Evolutionary conservation across 2,329 filamentous ascomycete species (phyloP).

Genomic region (Fusarium algeriense): DNA sequence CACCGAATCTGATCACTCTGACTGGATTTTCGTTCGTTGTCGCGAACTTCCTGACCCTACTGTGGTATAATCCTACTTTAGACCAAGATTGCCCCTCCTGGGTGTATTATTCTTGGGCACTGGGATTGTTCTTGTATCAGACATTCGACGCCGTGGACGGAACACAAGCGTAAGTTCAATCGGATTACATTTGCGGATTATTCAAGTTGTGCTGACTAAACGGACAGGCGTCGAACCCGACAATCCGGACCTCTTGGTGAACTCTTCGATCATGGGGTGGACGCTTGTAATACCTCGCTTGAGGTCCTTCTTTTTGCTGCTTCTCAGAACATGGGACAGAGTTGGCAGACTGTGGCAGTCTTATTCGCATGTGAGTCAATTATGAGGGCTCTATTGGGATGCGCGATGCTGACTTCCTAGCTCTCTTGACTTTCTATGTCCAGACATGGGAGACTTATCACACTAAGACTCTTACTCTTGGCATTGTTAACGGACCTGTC

Average conservation of each 20-base stretch:
- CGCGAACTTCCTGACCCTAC: slow-evolving; percentile 86
- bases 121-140: slow-evolving; percentile 94
- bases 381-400: neutral
- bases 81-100: slow-evolving; percentile 93
- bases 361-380: slow-evolving; percentile 80
- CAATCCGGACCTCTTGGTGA: slow-evolving; percentile 96
- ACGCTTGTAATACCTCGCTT: slow-evolving; percentile 95
- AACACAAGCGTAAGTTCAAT: slow-evolving; percentile 81
- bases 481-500: slow-evolving; percentile 92
- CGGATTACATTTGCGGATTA: neutral
- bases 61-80: slow-evolving; percentile 96
- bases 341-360: slow-evolving; percentile 86
- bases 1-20: slow-evolving; percentile 87
- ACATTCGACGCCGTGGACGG: slow-evolving; percentile 98
- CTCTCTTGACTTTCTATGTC: slow-evolving; percentile 95
- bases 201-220: slow-evolving; percentile 16
- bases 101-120: slow-evolving; percentile 94
- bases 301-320: slow-evolving; percentile 93
- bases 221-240: slow-evolving; percentile 78
- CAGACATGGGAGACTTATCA: slow-evolving; percentile 99
- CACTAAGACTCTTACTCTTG: slow-evolving; percentile 93
- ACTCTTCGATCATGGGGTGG: slow-evolving; percentile 97
- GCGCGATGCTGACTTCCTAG: slow-evolving; percentile 56
- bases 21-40: slow-evolving; percentile 92
- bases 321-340: slow-evolving; percentile 91